Base-by-base conservation (phyloP, 208 protist genomes). In the Acanthamoeba royreba region DNA sequence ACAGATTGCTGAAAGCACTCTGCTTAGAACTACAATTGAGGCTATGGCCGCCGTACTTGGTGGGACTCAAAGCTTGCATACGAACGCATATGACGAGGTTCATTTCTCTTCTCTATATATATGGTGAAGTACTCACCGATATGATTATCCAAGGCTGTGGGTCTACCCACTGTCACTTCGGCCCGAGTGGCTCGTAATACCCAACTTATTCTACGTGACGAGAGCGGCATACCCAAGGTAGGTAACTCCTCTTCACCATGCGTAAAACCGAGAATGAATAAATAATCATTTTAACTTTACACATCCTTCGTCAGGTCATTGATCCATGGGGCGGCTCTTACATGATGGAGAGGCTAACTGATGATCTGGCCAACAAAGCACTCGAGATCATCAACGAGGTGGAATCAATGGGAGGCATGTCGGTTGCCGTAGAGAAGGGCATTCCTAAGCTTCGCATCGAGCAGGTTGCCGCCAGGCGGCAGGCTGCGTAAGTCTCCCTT, bases 391-490 rank as follows among this genome's bases (percentile, higher is more conserved):
- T 99, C 88, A 95, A 98, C 1, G 98, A 99, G 66, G 43, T 77
- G 4, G 96, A 98, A 87, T 74, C 94, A 43, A 96, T 97, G 95
- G 97, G 97, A 5, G 97, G 97, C 15, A 98, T 98, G 97, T 97
- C 97, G 15, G 97, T 97, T 79, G 97, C 97, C 43, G 96, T 98
- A 47, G 97, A 96, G 81, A 96, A 96, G 47, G 98, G 98, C 79
- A 98, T 99, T 95, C 98, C 98, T 47, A 99, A 99, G 96, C 95
- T 98, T 28, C 96, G 97, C 94, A 99, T 99, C 49, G 98, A 99
- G 96, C 98, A 99, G 96, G 95, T 95, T 74, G 98, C 98, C 15
- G 98, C 98, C 22, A 95, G 95, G 52, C 97, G 98, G 69, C 98
- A 99, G 96, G 98, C 98, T 28, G 95, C 94, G 79, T 97, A 96